A percentile compares a stretch with the other conserved stretches of the same genome.
phyloP scores from a whole-genome alignment of 2,329 filamentous ascomycete genomes.

The Drechslerella stenobrocha region DNA sequence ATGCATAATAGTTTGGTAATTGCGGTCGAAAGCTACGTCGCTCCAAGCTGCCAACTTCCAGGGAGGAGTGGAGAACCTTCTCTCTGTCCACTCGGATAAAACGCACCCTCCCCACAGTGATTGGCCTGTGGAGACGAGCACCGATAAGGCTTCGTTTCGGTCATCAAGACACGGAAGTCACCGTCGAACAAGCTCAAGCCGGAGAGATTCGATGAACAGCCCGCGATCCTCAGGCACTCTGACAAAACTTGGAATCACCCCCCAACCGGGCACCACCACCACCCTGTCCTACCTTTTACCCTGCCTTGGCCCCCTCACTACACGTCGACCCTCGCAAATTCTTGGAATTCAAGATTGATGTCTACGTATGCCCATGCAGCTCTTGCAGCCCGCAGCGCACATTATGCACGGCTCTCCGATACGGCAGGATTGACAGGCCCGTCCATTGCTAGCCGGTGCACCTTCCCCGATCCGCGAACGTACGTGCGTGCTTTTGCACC shows the following conservation, averaged over 20 bases:
- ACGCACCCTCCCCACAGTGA: neutral
- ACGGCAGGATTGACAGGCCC: conserved; percentile 31
- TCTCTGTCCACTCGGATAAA: conserved; percentile 8
- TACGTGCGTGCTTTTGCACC: too few species aligned
- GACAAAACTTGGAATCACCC: neutral
- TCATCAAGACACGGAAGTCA: conserved; percentile 1
- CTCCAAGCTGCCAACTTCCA: conserved; percentile 1
- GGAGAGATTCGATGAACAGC: too few species aligned
- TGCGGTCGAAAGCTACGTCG: neutral
- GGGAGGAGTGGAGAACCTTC: neutral
- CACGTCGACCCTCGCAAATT: too few species aligned
- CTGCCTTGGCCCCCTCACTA: neutral
- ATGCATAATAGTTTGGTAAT: conserved; percentile 7
- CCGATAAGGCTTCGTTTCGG: neutral
- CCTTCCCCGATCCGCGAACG: too few species aligned
- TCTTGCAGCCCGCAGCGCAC: conserved; percentile 18
- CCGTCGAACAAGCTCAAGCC: too few species aligned
- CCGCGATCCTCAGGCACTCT: too few species aligned
- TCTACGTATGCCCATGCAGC: too few species aligned
- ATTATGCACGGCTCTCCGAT: conserved; percentile 26
- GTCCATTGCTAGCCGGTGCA: conserved; percentile 43
- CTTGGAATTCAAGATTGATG: too few species aligned
- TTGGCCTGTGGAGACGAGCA: neutral
- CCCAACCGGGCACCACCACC: neutral
- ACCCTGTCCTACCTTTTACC: neutral